Evolutionary conservation across 2,329 filamentous ascomycete species (phyloP), one percentile per base, ranked within the genome.

Genomic region (Apiospora koreana): DNA sequence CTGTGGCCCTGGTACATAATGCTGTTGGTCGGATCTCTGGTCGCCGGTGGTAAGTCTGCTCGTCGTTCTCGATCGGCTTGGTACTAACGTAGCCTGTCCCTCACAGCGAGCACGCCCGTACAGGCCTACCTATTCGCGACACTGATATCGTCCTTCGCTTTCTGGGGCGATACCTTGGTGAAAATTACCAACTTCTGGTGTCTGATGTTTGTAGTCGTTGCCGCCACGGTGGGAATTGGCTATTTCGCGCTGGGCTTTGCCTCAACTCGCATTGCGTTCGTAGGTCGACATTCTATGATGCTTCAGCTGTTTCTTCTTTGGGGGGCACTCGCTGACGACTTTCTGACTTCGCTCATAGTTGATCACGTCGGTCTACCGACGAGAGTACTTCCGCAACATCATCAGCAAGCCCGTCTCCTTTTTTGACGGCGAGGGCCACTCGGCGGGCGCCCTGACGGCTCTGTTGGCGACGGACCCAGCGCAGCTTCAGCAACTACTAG

Each of bases 171-270:
- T 43, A 85, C 86, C 79, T 88, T 84, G 58, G 80, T 78, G 35
- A 81, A 86, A n/a, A 88, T 95, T 71, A 90, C 92, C 28, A 89
- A 94, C 77, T 97, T 97, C 80, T 97, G 94, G 94, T 91, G 90
- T 69, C 83, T 91, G 76, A 97, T 97, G 94, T 97, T 92, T 81
- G 87, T 95, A 73, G 94, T 97, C 87, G 86, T 98, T 68, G 94
- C 90, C 2, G 80, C 85, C 2, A 86, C 81, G 16, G 81, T 86
- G 18, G 87, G 86, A 0, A 9, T 86, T 1, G 82, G 85, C 12
- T 92, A 92, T 77, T 88, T 88, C 71, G 76, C 77, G 88, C 97
- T 72, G 79, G 94, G 68, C 86, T 91, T 7, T 94, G 92, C 75
- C 1, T 95, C 98, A 75, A 95, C 94, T 21, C 90, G 90, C 76